Evolutionary conservation across 108 stramenopile genomes (phyloP).

Genomic region (Fragilariopsis cylindrus): DNA sequence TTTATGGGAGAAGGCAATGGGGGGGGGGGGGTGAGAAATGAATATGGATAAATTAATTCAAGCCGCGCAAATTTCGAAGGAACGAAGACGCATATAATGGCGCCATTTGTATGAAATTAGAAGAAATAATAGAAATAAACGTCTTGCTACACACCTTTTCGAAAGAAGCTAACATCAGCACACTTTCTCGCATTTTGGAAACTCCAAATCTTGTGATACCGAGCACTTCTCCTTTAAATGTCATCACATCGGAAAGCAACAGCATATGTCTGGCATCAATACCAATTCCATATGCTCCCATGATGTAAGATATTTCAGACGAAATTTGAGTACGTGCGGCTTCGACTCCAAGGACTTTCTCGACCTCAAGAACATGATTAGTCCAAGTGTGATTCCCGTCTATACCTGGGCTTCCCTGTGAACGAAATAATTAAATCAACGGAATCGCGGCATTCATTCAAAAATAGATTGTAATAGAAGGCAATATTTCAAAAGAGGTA

Average conservation of each 20-base stretch:
- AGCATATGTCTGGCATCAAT: slow-evolving; percentile 96
- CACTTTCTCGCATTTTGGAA: slow-evolving; percentile 97
- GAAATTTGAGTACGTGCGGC: slow-evolving; percentile 93
- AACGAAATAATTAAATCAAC: neutral
- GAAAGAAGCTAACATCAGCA: slow-evolving; percentile 99
- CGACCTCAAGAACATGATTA: slow-evolving; percentile 97
- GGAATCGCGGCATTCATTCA: neutral
- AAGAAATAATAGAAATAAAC: no score
- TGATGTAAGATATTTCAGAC: slow-evolving; percentile 95
- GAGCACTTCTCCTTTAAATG: slow-evolving; percentile 97
- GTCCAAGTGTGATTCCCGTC: slow-evolving; percentile 89
- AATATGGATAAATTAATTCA: no score
- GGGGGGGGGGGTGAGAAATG: neutral
- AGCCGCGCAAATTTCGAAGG: no score
- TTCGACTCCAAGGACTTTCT: slow-evolving; percentile 93
- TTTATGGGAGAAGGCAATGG: neutral
- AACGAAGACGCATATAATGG: no score
- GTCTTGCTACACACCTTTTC: slow-evolving; percentile 50
- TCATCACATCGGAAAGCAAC: slow-evolving; percentile 98
- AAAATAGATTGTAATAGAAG: neutral
- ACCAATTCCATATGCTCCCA: slow-evolving; percentile 94
- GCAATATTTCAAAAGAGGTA: no score
- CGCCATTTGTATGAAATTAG: no score
- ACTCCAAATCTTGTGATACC: slow-evolving; percentile 98
- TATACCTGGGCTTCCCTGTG: slow-evolving; percentile 74